Conservation (phyloP, 2,329 filamentous ascomycete species). For the Microsporum audouinii region DNA sequence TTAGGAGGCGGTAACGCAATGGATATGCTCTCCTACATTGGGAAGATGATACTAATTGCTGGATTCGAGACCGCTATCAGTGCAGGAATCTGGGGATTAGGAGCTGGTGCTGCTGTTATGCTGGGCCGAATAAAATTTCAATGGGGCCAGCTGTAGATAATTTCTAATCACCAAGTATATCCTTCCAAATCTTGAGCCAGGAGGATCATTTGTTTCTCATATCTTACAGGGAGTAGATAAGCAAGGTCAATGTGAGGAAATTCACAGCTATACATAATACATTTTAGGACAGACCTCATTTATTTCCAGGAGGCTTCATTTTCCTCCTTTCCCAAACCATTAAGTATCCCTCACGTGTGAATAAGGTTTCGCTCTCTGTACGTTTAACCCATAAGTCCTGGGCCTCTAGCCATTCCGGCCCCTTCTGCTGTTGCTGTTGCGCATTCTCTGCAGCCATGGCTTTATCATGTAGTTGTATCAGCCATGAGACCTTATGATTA, state of each 20-base stretch:
- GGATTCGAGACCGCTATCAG: constrained; percentile 30
- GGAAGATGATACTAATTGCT: constrained; percentile 27
- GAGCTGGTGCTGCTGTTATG: constrained; percentile 28
- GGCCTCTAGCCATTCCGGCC: constrained; percentile 80
- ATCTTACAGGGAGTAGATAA: background rate
- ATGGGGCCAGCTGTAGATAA: constrained; percentile 23
- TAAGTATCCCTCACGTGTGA: constrained; percentile 86
- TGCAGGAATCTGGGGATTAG: constrained; percentile 28
- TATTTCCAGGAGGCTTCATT: constrained; percentile 14
- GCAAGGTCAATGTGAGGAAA: background rate
- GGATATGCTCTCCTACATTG: constrained; percentile 26
- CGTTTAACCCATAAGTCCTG: constrained; percentile 91
- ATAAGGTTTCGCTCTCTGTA: constrained; percentile 77
- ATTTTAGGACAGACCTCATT: background rate
- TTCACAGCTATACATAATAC: background rate
- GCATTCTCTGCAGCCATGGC: constrained; percentile 39
- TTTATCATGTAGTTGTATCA: constrained; percentile 76
- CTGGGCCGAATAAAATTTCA: constrained; percentile 31
- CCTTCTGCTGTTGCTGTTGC: constrained; percentile 25
- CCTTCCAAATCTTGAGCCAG: background rate
- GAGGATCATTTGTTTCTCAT: background rate
- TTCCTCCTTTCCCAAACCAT: constrained; percentile 90
- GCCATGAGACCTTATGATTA: constrained; percentile 88
- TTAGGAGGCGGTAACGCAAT: constrained; percentile 24
- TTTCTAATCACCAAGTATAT: background rate